Percentiles rank a stretch among this genome's conserved stretches.
Evolutionary conservation across 192 early-diverging fungal species (phyloP).

Genomic region (Geranomyces variabilis): DNA sequence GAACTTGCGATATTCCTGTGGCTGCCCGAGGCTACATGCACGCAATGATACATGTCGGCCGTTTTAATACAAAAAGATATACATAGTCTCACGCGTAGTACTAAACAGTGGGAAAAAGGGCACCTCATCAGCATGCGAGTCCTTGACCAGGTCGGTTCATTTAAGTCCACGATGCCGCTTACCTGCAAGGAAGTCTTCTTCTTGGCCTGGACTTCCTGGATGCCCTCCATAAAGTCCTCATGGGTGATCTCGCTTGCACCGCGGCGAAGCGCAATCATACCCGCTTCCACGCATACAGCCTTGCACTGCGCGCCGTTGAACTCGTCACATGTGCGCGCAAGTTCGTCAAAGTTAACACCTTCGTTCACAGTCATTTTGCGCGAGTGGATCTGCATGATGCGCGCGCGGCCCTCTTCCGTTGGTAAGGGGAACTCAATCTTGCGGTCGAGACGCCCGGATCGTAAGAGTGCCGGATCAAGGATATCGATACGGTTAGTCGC

Average conservation of each 20-base stretch:
- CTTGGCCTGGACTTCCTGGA: slow-evolving; percentile 98
- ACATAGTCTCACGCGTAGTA: too few relatives aligned
- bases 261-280: slow-evolving; percentile 95
- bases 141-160: too few relatives aligned
- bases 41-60: too few relatives aligned
- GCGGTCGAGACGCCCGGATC: slow-evolving; percentile 93
- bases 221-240: slow-evolving; percentile 97
- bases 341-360: slow-evolving; percentile 96
- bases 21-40: too few relatives aligned
- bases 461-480: slow-evolving; percentile 90
- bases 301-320: slow-evolving; percentile 99
- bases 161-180: too few relatives aligned
- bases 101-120: too few relatives aligned
- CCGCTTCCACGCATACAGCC: slow-evolving; percentile 97
- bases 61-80: too few relatives aligned
- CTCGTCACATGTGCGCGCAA: slow-evolving; percentile 94
- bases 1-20: too few relatives aligned
- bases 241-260: slow-evolving; percentile 86
- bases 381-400: slow-evolving; percentile 96
- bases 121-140: too few relatives aligned
- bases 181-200: slow-evolving; percentile 91
- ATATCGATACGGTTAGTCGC: slow-evolving; percentile 98
- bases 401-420: slow-evolving; percentile 92
- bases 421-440: slow-evolving; percentile 99
- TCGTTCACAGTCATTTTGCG: slow-evolving; percentile 96